phyloP scores from a whole-genome alignment of 495 filamentous ascomycete species.

The Penicillium pancosmium region DNA sequence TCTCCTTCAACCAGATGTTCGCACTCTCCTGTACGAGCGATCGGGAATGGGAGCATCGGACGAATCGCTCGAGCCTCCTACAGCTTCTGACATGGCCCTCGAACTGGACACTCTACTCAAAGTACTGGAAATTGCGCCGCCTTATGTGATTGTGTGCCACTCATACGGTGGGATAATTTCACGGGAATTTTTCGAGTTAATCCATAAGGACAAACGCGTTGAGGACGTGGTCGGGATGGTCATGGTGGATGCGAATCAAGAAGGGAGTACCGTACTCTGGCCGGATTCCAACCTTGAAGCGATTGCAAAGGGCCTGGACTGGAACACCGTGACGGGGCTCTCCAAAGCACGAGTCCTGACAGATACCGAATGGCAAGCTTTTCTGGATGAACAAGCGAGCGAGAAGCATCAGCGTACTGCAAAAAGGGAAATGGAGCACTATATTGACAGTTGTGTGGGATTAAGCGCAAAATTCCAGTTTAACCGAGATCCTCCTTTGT shows the following conservation, averaged over 20 bases:
- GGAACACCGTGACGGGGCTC: conserved; percentile 6
- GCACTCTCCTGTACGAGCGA: conserved; percentile 34
- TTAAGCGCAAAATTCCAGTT: conserved; percentile 14
- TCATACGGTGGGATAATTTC: conserved; percentile 46
- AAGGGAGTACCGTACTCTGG: conserved; percentile 18
- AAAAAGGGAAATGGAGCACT: conserved; percentile 11
- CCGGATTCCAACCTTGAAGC: conserved; percentile 6
- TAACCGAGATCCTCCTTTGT: neutral
- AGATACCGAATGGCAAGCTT: conserved; percentile 6
- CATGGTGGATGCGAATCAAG: conserved; percentile 29
- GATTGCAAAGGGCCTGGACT: conserved; percentile 9
- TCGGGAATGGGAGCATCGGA: conserved; percentile 17
- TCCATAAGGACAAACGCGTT: neutral
- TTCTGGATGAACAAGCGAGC: conserved; percentile 7
- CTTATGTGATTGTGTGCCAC: conserved; percentile 41
- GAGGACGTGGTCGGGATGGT: conserved; percentile 25
- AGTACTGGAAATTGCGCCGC: conserved; percentile 21
- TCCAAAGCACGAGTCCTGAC: conserved; percentile 1
- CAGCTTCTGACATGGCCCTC: conserved; percentile 16
- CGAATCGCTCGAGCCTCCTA: conserved; percentile 2
- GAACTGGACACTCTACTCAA: conserved; percentile 21
- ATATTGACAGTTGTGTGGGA: conserved; percentile 6
- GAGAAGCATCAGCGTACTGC: conserved; percentile 4
- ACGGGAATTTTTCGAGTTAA: conserved; percentile 31
- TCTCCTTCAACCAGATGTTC: conserved; percentile 6